Conservation (phyloP, 148 eudicot genomes). For the Camellia granthamiana region DNA sequence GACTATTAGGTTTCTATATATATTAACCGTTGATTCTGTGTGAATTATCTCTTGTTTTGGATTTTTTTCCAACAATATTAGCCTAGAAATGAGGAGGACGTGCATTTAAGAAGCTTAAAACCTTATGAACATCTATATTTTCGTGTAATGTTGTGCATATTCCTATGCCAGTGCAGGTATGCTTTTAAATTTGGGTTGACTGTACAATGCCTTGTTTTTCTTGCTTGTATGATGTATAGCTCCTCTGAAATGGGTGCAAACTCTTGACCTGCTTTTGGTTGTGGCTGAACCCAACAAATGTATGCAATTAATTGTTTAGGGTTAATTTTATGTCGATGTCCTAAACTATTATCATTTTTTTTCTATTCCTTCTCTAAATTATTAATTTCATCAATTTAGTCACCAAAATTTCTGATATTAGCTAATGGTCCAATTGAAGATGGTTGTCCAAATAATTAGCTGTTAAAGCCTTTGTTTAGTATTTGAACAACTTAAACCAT, state of each 20-base stretch:
- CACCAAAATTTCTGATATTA: too few species aligned
- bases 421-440: too few species aligned
- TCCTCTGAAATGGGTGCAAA: background rate
- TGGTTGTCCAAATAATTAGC: too few species aligned
- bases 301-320: background rate
- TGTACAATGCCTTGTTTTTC: background rate
- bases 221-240: slow-evolving; percentile 9
- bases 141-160: background rate
- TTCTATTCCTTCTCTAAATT: too few species aligned
- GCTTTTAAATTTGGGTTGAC: background rate
- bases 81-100: background rate
- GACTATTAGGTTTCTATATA: background rate
- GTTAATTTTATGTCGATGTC: too few species aligned
- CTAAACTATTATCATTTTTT: too few species aligned
- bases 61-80: background rate
- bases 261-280: background rate
- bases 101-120: background rate
- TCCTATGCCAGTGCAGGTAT: background rate
- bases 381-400: too few species aligned
- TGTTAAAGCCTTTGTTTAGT: too few species aligned
- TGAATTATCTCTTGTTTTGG: background rate
- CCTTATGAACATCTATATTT: background rate
- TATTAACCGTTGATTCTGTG: background rate
- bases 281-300: background rate
- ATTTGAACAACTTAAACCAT: too few species aligned